Conservation (phyloP, 106 monocot genomes). For the Dendrobium officinale region DNA sequence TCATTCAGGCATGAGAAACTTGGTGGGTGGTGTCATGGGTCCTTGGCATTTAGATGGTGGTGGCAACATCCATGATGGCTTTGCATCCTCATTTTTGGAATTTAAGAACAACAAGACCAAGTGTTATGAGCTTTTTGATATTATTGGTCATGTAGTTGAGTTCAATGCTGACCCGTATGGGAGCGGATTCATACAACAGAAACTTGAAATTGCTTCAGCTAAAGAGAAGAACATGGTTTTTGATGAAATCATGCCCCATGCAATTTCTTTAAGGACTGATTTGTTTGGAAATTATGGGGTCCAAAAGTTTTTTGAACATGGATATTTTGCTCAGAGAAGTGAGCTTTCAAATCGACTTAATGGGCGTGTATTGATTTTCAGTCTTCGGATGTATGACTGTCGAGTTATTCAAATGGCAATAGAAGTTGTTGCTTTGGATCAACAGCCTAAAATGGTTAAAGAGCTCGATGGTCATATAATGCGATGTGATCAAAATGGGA, state of each 20-base stretch:
- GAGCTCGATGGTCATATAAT: constrained; percentile 58
- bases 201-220: constrained; percentile 62
- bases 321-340: constrained; percentile 55
- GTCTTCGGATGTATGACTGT: constrained; percentile 87
- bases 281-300: constrained; percentile 91
- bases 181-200: constrained; percentile 86
- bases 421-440: constrained; percentile 59
- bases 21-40: constrained; percentile 26
- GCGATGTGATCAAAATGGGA: constrained; percentile 63
- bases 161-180: constrained; percentile 91
- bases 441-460: constrained; percentile 49
- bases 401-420: constrained; percentile 79
- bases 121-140: constrained; percentile 84
- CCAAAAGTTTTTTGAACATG: constrained; percentile 91
- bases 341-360: constrained; percentile 52
- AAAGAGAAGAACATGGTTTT: constrained; percentile 76
- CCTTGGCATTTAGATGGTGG: constrained; percentile 19
- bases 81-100: constrained; percentile 70
- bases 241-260: constrained; percentile 60
- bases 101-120: constrained; percentile 90
- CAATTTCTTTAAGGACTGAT: constrained; percentile 70
- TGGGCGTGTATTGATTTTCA: constrained; percentile 55
- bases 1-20: constrained; percentile 57
- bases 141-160: constrained; percentile 89
- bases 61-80: constrained; percentile 42